Conservation (phyloP, 208 protist species). For the Acanthamoeba sp. region DNA sequence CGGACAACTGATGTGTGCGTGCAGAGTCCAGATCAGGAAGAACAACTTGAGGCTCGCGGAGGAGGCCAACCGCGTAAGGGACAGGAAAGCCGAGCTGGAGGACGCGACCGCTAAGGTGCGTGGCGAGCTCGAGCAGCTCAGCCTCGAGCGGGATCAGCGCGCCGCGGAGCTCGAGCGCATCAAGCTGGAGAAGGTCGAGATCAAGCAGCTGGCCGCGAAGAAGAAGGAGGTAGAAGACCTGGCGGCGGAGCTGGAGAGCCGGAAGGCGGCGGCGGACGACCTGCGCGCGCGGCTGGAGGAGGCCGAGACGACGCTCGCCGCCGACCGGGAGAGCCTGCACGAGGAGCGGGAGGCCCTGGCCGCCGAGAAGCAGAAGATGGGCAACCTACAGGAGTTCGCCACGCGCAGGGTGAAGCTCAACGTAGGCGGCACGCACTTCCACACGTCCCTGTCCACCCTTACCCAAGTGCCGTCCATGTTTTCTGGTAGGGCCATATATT, state of each 20-base stretch:
- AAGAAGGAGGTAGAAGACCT: neutral
- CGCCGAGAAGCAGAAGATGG: neutral
- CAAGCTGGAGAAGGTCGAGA: neutral
- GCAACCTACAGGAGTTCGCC: neutral
- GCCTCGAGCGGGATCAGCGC: neutral
- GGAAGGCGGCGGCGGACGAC: neutral
- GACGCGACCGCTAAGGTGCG: neutral
- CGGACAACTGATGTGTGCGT: too few species aligned
- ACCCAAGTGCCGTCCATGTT: slow-evolving; percentile 32
- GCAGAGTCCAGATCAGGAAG: neutral
- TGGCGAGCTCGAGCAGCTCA: neutral
- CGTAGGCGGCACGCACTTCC: neutral
- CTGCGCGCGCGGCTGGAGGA: neutral
- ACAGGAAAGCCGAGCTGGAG: neutral
- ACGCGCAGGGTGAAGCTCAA: slow-evolving; percentile 10
- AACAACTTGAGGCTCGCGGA: neutral
- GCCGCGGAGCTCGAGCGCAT: neutral
- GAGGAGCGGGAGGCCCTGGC: neutral
- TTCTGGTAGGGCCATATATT: too few species aligned
- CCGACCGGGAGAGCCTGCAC: neutral
- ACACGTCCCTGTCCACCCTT: neutral
- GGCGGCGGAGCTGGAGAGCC: neutral
- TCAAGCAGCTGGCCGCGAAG: neutral
- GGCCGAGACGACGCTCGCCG: neutral
- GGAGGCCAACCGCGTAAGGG: neutral